Evolutionary conservation across 1,139 yeast genomes (phyloP).

Genomic region (Geotrichum candidum): DNA sequence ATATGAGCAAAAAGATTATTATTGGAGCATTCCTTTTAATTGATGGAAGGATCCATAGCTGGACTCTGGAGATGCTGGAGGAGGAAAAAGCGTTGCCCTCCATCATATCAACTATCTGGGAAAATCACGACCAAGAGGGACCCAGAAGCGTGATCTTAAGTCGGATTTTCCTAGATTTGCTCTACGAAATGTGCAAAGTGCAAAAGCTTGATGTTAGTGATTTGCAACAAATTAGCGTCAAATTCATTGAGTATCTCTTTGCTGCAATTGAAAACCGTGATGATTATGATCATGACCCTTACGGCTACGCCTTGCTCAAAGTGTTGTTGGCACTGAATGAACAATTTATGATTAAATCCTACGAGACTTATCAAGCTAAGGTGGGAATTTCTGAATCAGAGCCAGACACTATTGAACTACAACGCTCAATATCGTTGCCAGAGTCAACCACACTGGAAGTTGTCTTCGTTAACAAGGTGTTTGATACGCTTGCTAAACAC

Average conservation of each 20-base stretch:
- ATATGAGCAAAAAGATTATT: conserved; percentile 25
- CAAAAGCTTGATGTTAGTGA: conserved; percentile 43
- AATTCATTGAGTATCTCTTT: conserved; percentile 52
- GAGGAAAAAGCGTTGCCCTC: conserved; percentile 47
- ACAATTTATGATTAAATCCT: conserved; percentile 68
- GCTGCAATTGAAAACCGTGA: conserved; percentile 45
- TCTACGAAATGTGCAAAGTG: conserved; percentile 49
- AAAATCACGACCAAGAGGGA: conserved; percentile 19
- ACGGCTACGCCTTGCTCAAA: conserved; percentile 67
- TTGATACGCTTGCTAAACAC: conserved; percentile 24
- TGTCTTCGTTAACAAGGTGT: conserved; percentile 30
- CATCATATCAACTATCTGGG: conserved; percentile 38
- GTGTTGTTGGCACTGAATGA: conserved; percentile 72
- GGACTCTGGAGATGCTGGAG: conserved; percentile 42
- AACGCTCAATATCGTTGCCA: not conserved
- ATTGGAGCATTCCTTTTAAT: conserved; percentile 47
- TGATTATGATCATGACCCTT: conserved; percentile 52
- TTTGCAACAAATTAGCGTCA: conserved; percentile 44
- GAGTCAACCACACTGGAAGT: not conserved
- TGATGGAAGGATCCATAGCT: conserved; percentile 42
- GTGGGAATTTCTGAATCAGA: not conserved
- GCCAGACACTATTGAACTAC: not conserved
- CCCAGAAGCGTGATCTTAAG: conserved; percentile 23
- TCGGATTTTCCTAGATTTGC: conserved; percentile 44
- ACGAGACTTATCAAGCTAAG: not conserved